A percentile compares a stretch with the other conserved stretches of the same genome.
Evolutionary conservation across 2,329 filamentous ascomycete species (phyloP).

Genomic region (Alternaria triticina): DNA sequence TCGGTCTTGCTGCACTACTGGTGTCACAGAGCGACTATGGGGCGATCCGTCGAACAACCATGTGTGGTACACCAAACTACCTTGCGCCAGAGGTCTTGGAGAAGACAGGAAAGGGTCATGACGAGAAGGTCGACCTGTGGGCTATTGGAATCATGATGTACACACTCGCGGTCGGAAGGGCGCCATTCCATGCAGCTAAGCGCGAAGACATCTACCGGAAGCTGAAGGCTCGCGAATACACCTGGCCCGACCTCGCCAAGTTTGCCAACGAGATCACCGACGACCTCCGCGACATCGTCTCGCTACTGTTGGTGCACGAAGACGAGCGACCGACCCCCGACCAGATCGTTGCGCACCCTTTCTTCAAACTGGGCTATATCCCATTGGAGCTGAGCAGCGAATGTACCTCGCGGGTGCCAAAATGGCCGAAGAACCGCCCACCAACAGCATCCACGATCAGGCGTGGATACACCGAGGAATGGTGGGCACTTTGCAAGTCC

Average conservation of each 20-base stretch:
- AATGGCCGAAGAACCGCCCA: constrained; percentile 54
- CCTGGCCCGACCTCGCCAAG: constrained; percentile 74
- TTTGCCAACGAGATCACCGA: constrained; percentile 73
- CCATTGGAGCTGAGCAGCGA: constrained; percentile 59
- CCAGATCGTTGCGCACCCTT: constrained; percentile 77
- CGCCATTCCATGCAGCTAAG: constrained; percentile 92
- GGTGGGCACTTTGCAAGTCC: constrained; percentile 57
- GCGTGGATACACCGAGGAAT: constrained; percentile 58
- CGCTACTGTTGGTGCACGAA: constrained; percentile 76
- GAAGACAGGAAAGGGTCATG: constrained; percentile 91
- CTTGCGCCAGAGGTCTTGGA: constrained; percentile 96
- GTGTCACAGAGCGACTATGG: constrained; percentile 90
- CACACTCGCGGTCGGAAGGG: constrained; percentile 94
- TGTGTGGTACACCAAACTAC: constrained; percentile 98
- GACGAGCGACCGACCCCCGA: constrained; percentile 78
- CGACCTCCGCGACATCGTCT: constrained; percentile 79
- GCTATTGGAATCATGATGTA: constrained; percentile 98
- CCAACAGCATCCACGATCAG: constrained; percentile 53
- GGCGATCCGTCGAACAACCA: constrained; percentile 79
- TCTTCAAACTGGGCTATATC: constrained; percentile 79
- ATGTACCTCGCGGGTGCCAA: constrained; percentile 55
- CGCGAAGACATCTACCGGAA: constrained; percentile 82
- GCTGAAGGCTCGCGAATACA: constrained; percentile 74
- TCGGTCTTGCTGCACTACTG: constrained; percentile 89
- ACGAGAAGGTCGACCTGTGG: constrained; percentile 98